Conservation (phyloP, 805 yeast genomes). For the Candida multigemmis region DNA sequence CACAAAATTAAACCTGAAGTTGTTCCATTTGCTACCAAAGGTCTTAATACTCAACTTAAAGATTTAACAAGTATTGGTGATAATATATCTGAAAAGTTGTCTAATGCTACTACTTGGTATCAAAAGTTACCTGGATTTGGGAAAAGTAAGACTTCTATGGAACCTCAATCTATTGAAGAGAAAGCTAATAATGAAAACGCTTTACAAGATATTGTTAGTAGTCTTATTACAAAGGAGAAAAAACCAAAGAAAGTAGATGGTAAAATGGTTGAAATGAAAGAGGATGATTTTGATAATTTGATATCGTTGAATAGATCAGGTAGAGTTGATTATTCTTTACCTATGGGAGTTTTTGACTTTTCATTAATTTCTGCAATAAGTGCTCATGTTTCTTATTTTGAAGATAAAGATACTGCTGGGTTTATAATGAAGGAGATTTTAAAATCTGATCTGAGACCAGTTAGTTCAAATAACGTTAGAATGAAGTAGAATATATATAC, state of each 20-base stretch:
- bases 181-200: constrained; percentile 23
- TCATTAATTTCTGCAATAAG: constrained; percentile 74
- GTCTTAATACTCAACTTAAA: constrained; percentile 42
- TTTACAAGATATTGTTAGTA: constrained; percentile 28
- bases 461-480: constrained; percentile 17
- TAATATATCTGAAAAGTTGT: constrained; percentile 23
- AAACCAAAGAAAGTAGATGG: constrained; percentile 8
- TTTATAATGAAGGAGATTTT: constrained; percentile 60
- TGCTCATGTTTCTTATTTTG: constrained; percentile 85
- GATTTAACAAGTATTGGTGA: constrained; percentile 31
- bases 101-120: constrained; percentile 31
- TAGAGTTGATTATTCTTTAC: constrained; percentile 72
- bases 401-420: constrained; percentile 75
- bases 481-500: constrained; percentile 1
- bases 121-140: too few species aligned
- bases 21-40: constrained; percentile 46
- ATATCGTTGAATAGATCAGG: constrained; percentile 57
- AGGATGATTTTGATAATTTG: constrained; percentile 24
- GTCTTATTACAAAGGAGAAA: constrained; percentile 12
- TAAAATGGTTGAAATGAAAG: constrained; percentile 13
- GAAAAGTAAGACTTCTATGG: constrained; percentile 3
- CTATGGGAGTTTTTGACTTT: constrained; percentile 71
- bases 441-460: constrained; percentile 10
- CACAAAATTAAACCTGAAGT: constrained; percentile 43
- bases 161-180: constrained; percentile 6